A percentile compares a stretch with the other conserved stretches of the same genome.
These are phyloP conservation scores for Ophiostoma sp. DNA, from an alignment of 2,329 filamentous ascomycete species.

Conservation along the genomic window DNA sequence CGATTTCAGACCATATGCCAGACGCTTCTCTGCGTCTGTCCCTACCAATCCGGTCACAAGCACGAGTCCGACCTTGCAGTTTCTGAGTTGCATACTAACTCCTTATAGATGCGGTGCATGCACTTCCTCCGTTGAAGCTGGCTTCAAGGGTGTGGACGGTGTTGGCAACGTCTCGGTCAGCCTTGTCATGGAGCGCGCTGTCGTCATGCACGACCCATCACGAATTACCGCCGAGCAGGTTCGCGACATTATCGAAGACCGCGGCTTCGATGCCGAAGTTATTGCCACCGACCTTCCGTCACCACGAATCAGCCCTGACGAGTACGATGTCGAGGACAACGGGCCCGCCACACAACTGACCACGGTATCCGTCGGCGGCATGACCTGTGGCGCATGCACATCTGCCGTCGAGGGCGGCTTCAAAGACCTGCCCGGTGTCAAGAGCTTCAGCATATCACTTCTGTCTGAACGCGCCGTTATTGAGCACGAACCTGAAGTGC, in stretches of 20 bases:
- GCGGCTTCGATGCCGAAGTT: slow-evolving; percentile 87
- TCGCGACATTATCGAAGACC: slow-evolving; percentile 81
- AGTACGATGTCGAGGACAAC: slow-evolving; percentile 28
- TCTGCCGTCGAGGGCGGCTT: slow-evolving; percentile 79
- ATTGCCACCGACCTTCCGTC: slow-evolving; percentile 71
- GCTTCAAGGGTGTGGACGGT: slow-evolving; percentile 75
- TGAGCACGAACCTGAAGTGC: slow-evolving; percentile 61
- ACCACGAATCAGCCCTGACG: slow-evolving; percentile 40
- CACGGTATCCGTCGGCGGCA: slow-evolving; percentile 73
- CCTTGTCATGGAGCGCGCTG: slow-evolving; percentile 91
- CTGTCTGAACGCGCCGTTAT: slow-evolving; percentile 81
- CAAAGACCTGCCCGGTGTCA: slow-evolving; percentile 66
- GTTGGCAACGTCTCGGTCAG: slow-evolving; percentile 85
- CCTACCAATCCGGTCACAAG: too few species aligned
- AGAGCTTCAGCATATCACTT: slow-evolving; percentile 73
- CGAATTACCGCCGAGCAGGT: slow-evolving; percentile 69
- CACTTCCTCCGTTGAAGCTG: slow-evolving; percentile 89
- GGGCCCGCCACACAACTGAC: slow-evolving; percentile 45
- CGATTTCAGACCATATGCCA: slow-evolving; percentile 14
- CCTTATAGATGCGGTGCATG: slow-evolving; percentile 75
- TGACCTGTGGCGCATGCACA: slow-evolving; percentile 88
- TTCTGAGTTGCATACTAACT: slow-evolving; percentile 33
- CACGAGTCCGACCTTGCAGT: neutral
- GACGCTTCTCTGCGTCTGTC: neutral
- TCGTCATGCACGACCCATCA: slow-evolving; percentile 78